Evolutionary conservation across 1,284 basidiomycete genomes (phyloP).

Genomic region (Omphalotus olearius): DNA sequence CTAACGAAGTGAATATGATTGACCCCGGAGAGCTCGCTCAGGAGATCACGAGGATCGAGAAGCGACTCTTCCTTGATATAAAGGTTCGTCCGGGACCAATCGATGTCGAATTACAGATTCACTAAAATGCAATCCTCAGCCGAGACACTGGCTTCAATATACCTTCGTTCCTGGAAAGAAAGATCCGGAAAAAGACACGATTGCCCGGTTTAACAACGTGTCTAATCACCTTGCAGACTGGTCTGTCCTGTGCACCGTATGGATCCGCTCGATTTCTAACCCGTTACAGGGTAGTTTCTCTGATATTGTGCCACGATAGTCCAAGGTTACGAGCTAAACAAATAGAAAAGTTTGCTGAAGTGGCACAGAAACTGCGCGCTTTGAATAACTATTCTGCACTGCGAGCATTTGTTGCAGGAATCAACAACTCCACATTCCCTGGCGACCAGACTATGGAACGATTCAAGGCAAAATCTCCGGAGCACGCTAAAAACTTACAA

Average conservation of each 20-base stretch:
- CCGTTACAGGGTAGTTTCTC: constrained; percentile 61
- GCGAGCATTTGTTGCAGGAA: constrained; percentile 79
- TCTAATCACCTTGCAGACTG: constrained; percentile 77
- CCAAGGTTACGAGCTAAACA: constrained; percentile 60
- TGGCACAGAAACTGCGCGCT: constrained; percentile 63
- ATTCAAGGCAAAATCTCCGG: constrained; percentile 57
- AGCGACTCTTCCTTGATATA: constrained; percentile 61
- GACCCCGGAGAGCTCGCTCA: constrained; percentile 67
- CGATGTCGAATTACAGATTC: constrained; percentile 1
- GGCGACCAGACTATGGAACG: constrained; percentile 69
- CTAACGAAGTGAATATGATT: constrained; percentile 47
- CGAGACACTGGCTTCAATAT: constrained; percentile 76
- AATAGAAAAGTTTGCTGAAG: constrained; percentile 74
- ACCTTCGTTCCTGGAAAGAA: constrained; percentile 66
- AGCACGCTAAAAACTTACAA: constrained; percentile 64
- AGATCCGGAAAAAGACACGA: constrained; percentile 56
- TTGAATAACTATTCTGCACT: constrained; percentile 79
- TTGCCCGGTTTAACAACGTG: constrained; percentile 62
- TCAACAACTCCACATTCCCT: constrained; percentile 67
- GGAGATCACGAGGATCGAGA: constrained; percentile 71
- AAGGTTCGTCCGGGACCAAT: constrained; percentile 40
- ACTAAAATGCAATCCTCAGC: constrained; percentile 35
- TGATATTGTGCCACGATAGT: constrained; percentile 77
- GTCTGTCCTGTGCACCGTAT: constrained; percentile 34
- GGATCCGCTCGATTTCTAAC: not conserved